phyloP scores from a whole-genome alignment of 2,329 filamentous ascomycete genomes.

The Alternaria gaisen region DNA sequence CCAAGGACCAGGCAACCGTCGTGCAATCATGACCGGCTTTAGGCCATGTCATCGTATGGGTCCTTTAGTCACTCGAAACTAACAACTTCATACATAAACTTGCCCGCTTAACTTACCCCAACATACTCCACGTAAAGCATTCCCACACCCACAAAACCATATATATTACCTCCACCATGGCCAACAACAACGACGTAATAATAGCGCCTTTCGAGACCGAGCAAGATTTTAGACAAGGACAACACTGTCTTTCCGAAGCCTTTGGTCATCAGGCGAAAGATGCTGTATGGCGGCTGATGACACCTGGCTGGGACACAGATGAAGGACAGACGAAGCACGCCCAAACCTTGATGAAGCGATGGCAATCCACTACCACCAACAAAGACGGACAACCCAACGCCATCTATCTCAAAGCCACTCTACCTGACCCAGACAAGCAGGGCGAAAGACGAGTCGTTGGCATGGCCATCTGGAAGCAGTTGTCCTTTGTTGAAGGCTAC shows the following conservation, averaged over 20 bases:
- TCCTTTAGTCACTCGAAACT: constrained; percentile 5
- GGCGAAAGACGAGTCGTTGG: constrained; percentile 56
- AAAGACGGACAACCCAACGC: constrained; percentile 59
- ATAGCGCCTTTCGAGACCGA: constrained; percentile 32
- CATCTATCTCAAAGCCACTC: constrained; percentile 64
- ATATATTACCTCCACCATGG: constrained; percentile 17
- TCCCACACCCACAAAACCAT: not conserved
- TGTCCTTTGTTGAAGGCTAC: constrained; percentile 59
- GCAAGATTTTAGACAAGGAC: constrained; percentile 38
- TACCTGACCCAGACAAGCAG: constrained; percentile 46
- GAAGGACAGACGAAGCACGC: constrained; percentile 53
- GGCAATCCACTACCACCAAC: constrained; percentile 53
- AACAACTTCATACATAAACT: not conserved
- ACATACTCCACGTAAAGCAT: not conserved
- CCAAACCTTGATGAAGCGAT: constrained; percentile 55
- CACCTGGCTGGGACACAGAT: constrained; percentile 64
- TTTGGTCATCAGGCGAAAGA: constrained; percentile 64
- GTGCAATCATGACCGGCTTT: not conserved
- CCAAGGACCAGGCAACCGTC: constrained; percentile 4
- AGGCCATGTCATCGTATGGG: constrained; percentile 6
- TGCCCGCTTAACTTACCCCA: not conserved
- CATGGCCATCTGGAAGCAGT: constrained; percentile 65
- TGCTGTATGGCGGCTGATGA: constrained; percentile 61
- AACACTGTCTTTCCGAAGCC: constrained; percentile 48
- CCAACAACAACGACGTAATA: constrained; percentile 21